phyloP scores from a whole-genome alignment of 2,329 filamentous ascomycete species.

The Onygenales sp. region DNA sequence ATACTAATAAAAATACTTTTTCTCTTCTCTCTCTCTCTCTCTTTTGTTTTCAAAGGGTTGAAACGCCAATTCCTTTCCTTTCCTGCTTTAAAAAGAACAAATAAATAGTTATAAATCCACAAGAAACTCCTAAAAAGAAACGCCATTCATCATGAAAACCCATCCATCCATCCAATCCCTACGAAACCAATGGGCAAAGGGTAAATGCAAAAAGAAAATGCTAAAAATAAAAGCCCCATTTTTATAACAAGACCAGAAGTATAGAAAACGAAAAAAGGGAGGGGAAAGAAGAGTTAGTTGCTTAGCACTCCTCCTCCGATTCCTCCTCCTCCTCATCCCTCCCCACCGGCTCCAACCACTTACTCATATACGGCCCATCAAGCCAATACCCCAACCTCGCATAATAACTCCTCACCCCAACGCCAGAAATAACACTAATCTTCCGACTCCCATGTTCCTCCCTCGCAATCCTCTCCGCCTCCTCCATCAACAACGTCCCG shows the following conservation, averaged over 20 bases:
- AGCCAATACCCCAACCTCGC: conserved; percentile 85
- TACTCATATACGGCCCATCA: conserved; percentile 73
- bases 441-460: conserved; percentile 91
- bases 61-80: too few relatives aligned
- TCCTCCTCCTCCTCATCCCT: conserved; percentile 19
- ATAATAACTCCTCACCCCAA: conserved; percentile 93
- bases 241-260: background rate
- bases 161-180: too few relatives aligned
- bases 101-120: too few relatives aligned
- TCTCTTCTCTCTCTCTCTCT: too few relatives aligned
- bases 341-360: conserved; percentile 36
- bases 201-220: too few relatives aligned
- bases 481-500: conserved; percentile 92
- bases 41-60: too few relatives aligned
- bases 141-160: too few relatives aligned
- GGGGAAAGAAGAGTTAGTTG: background rate
- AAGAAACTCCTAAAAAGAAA: too few relatives aligned
- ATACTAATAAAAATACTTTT: too few relatives aligned
- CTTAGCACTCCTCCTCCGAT: background rate
- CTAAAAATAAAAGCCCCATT: too few relatives aligned
- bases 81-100: too few relatives aligned
- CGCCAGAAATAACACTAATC: conserved; percentile 95
- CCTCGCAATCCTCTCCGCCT: conserved; percentile 87
- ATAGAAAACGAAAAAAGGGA: background rate
- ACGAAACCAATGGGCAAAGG: too few relatives aligned